Evolutionary conservation across 176 grass and related monocot genomes (phyloP), one percentile per base, ranked within the genome.

Genomic region (Pontederia crassipes): DNA sequence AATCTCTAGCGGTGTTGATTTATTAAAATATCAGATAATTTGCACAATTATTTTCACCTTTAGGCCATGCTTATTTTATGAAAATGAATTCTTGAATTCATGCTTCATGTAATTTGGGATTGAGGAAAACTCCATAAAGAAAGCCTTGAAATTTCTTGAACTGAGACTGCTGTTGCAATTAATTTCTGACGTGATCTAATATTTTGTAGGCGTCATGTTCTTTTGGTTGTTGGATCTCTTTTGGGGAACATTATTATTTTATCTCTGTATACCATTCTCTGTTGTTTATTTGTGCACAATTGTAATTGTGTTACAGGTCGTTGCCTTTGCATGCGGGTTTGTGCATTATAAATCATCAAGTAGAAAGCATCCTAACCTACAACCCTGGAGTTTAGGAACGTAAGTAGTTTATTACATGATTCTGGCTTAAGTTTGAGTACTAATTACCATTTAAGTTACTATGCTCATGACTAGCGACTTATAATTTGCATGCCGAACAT

Each of bases 311-410:
- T 47, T 58, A 28, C 60, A 99, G 94, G 79, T 86, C 73, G 82
- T 99, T 57, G 94, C 94, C 61, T 84, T 99, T 47, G 69, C 86
- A 75, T 99, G 94, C 62, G 94, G 94, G 26, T 76, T 99, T 74
- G 69, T 99, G 40, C 94, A 99, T 76, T 99, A 99, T 57, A 99
- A 99, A 52, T 99, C 88, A 1, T 89, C 94, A 59, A 89, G 71
- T 50, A 86, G 85, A 77, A 83, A 74, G 52, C 88, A 93, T 83
- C 88, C 77, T 29, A 99, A 79, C 40, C 28, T 65, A 55, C 94
- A 99, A 63, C 85, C 94, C 65, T 99, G 94, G 94, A 83, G 73
- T 69, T 77, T 99, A 58, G 94, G 88, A 75, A 83, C 88, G 94
- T 99, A 83, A 73, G 94, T 72, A 74, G 45, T 45, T 68, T 68